These are phyloP conservation scores for Boletus patriciae DNA, from an alignment of 768 basidiomycete species.

Conservation along the genomic window DNA sequence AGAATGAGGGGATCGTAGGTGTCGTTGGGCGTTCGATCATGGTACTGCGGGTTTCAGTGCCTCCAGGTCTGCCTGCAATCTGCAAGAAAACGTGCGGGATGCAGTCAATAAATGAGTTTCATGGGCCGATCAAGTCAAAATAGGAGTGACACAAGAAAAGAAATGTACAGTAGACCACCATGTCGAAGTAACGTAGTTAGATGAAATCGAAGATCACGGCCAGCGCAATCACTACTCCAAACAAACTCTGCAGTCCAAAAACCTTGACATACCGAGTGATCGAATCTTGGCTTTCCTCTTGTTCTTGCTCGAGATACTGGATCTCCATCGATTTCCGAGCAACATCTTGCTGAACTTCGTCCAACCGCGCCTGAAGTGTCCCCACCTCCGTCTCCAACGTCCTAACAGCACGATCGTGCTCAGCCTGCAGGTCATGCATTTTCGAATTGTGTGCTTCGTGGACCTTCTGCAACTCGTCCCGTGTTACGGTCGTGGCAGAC, in stretches of 20 bases:
- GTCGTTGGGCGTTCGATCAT: conserved; percentile 21
- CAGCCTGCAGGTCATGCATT: conserved; percentile 69
- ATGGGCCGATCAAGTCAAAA: conserved; percentile 17
- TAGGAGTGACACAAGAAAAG: conserved; percentile 14
- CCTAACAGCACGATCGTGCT: conserved; percentile 59
- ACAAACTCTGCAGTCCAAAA: conserved; percentile 58
- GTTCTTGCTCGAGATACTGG: conserved; percentile 72
- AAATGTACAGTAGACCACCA: conserved; percentile 20
- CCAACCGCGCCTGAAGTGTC: conserved; percentile 45
- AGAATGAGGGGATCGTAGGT: conserved; percentile 4
- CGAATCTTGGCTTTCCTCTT: conserved; percentile 72
- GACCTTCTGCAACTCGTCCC: conserved; percentile 72
- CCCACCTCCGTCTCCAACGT: conserved; percentile 59
- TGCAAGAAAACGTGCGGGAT: conserved; percentile 36
- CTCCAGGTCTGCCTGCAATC: conserved; percentile 69
- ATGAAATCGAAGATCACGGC: conserved; percentile 55
- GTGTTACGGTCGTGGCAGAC: conserved; percentile 51
- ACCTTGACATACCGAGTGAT: conserved; percentile 75
- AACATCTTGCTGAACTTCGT: conserved; percentile 60
- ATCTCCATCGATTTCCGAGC: conserved; percentile 79
- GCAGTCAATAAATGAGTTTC: conserved; percentile 41
- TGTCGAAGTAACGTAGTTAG: conserved; percentile 33
- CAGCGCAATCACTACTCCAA: conserved; percentile 51
- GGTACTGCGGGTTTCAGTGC: conserved; percentile 39
- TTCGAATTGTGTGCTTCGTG: conserved; percentile 87